Base-by-base conservation (phyloP, 139 green algal genomes). In the Klebsormidium nitens region DNA sequence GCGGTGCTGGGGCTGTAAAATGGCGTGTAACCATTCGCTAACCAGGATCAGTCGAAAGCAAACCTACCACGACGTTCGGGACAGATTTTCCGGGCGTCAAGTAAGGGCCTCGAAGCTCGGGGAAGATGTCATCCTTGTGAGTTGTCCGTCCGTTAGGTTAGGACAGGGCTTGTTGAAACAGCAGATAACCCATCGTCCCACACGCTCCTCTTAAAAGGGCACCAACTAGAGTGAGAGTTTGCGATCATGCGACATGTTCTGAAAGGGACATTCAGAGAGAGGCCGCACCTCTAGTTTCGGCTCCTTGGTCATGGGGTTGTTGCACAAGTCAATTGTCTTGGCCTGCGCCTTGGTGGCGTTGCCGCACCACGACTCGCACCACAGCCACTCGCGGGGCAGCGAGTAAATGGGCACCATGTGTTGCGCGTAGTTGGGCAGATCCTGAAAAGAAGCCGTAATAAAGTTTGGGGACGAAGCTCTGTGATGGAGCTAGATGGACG, bases 281-380 rank as follows among this genome's bases (percentile, higher is more conserved):
- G 11, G 8, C 8, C 42, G 11, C 1, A 76, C 69, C 71, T 80
- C 58, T 11, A 99, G 85, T 84, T 99, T 99, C 66, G 94, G 94
- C 82, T 99, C 95, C 87, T 99, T 99, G 40, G 95, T 99, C 73
- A 94, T 86, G 19, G 95, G 95, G 85, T 99, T 99, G 85, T 99
- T 99, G 87, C 95, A 99, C 63, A 99, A 86, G 79, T 99, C 95
- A 46, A 99, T 99, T 23, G 94, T 98, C 75, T 94, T 94, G 29
- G 95, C 93, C 74, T 48, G n/a, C 0, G 28, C 38, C 72, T 96
- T 96, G 8, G 90, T 98, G 2, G 78, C 69, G 55, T 95, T 93
- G 37, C 94, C 94, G 73, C 95, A 99, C 95, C 95, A 99, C 8
- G 88, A 95, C 83, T 99, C 95, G 69, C 95, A 99, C 93, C 93